Conservation (phyloP, 352 stramenopile species). For the Albugo candida region DNA sequence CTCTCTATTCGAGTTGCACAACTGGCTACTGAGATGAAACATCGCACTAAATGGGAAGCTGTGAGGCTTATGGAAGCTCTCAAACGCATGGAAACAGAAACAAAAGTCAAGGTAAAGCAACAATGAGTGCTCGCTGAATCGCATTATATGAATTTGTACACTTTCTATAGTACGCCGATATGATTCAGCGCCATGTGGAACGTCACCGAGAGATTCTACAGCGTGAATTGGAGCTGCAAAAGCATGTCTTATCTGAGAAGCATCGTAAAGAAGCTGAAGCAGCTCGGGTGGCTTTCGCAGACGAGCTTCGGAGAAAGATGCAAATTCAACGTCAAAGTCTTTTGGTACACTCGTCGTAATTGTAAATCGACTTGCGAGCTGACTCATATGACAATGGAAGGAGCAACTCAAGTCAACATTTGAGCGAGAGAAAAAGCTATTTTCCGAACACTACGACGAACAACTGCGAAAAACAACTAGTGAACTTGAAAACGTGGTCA, state of each 20-base stretch:
- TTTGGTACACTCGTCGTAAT: background rate
- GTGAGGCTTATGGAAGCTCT: conserved; percentile 51
- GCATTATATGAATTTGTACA: background rate
- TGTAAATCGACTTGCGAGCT: background rate
- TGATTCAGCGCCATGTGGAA: conserved; percentile 39
- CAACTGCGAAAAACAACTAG: conserved; percentile 33
- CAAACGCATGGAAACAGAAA: conserved; percentile 56
- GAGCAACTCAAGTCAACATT: background rate
- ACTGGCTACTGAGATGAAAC: conserved; percentile 72
- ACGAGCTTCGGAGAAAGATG: background rate
- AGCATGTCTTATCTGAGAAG: conserved; percentile 39
- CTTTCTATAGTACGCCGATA: conserved; percentile 19
- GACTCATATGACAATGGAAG: background rate
- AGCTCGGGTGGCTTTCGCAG: background rate
- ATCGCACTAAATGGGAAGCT: conserved; percentile 70
- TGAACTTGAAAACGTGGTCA: conserved; percentile 34
- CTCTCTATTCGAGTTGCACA: conserved; percentile 61
- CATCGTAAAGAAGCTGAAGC: conserved; percentile 22
- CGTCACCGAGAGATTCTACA: conserved; percentile 56
- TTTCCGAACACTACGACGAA: conserved; percentile 46
- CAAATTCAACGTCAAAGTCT: background rate
- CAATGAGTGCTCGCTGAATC: background rate
- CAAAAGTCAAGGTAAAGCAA: conserved; percentile 34
- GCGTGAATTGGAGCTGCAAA: conserved; percentile 53
- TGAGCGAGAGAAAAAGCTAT: conserved; percentile 13